A percentile compares a stretch with the other conserved stretches of the same genome.
Evolutionary conservation across 2,329 filamentous ascomycete species (phyloP).

Genomic region (Albophoma yamanashiensis): DNA sequence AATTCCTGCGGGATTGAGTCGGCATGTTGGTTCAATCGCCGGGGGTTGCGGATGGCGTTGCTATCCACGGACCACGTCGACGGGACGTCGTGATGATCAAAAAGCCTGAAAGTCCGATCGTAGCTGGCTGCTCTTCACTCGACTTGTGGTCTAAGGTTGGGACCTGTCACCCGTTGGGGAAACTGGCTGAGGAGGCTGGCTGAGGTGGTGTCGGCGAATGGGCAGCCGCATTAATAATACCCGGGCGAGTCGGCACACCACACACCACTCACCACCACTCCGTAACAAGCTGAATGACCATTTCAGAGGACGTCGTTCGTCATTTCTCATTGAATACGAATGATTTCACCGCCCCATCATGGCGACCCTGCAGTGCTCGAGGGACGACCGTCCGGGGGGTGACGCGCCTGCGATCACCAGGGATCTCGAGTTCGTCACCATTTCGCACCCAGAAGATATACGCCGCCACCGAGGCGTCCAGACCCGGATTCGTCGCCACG

Average conservation of each 20-base stretch:
- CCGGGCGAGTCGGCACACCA: no score
- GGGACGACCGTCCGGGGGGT: neutral
- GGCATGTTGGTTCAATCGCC: neutral
- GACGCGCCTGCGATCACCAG: neutral
- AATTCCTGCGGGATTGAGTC: neutral
- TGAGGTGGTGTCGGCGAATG: neutral
- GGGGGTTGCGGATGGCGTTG: no score
- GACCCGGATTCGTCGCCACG: neutral
- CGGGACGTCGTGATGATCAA: neutral
- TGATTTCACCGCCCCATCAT: neutral
- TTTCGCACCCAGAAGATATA: neutral
- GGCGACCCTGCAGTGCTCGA: neutral
- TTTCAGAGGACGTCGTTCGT: neutral
- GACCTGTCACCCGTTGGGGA: neutral
- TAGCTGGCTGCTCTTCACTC: neutral
- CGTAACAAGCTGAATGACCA: neutral
- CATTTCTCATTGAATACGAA: neutral
- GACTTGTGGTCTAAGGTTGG: neutral
- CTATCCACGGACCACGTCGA: no score
- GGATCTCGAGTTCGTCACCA: neutral
- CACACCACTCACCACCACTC: neutral
- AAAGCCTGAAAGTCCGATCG: neutral
- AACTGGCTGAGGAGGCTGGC: no score
- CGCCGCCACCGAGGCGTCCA: neutral
- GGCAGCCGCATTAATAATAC: neutral